These are phyloP conservation scores for Ophiostoma populinum DNA, from an alignment of 2,329 filamentous ascomycete species.

Conservation along the genomic window DNA sequence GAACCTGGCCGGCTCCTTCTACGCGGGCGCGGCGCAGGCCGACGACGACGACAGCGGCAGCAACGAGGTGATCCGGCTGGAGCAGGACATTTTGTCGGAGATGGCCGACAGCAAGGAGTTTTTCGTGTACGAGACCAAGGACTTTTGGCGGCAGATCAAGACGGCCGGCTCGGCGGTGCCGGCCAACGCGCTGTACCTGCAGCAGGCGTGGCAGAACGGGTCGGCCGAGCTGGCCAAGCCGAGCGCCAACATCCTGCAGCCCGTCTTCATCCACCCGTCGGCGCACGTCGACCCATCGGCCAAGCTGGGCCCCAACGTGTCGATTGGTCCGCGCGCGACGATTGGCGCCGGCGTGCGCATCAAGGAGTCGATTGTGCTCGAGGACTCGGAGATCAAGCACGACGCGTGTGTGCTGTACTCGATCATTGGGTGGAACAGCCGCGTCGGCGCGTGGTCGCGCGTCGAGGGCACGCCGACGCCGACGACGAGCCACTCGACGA, in stretches of 20 bases:
- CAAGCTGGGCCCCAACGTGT: constrained; percentile 93
- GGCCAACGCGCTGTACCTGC: constrained; percentile 89
- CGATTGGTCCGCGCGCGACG: constrained; percentile 73
- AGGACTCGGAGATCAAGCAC: constrained; percentile 91
- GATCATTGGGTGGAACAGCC: constrained; percentile 93
- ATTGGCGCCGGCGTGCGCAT: constrained; percentile 78
- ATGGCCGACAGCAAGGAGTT: constrained; percentile 95
- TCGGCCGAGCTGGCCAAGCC: constrained; percentile 69
- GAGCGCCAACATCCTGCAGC: constrained; percentile 73
- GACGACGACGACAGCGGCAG: constrained; percentile 48
- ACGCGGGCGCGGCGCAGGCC: constrained; percentile 26
- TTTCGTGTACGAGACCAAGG: constrained; percentile 95
- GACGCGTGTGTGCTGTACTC: constrained; percentile 90
- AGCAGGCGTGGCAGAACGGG: constrained; percentile 74
- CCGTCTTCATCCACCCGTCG: constrained; percentile 88
- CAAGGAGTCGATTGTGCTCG: constrained; percentile 91
- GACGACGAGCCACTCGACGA: constrained; percentile 75
- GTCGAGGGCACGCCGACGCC: constrained; percentile 90
- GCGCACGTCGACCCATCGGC: constrained; percentile 85
- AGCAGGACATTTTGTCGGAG: constrained; percentile 92
- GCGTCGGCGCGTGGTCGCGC: constrained; percentile 92
- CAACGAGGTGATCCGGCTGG: constrained; percentile 78
- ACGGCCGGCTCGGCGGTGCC: constrained; percentile 93
- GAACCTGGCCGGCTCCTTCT: constrained; percentile 57
- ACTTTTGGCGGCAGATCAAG: constrained; percentile 99